These are phyloP conservation scores for Catunica adiposa DNA, from an alignment of 2,329 filamentous ascomycete genomes.

Conservation along the genomic window DNA sequence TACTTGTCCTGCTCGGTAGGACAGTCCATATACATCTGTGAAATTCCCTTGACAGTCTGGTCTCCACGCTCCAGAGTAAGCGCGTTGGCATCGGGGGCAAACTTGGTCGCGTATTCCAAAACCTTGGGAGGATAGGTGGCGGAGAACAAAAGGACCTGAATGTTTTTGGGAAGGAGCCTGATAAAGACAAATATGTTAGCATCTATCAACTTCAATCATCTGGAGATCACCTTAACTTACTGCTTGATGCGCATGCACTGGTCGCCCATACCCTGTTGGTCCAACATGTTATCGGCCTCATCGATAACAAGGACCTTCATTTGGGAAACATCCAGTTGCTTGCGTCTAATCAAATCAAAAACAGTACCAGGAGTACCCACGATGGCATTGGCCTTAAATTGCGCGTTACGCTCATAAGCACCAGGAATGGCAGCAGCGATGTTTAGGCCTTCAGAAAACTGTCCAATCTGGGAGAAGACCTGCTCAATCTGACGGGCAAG, in stretches of 20 bases:
- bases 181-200: background rate
- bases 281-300: slow-evolving; percentile 97
- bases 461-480: slow-evolving; percentile 69
- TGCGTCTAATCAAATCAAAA: slow-evolving; percentile 66
- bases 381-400: slow-evolving; percentile 60
- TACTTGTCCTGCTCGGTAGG: slow-evolving; percentile 71
- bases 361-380: slow-evolving; percentile 91
- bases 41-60: slow-evolving; percentile 90
- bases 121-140: slow-evolving; percentile 84
- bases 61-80: slow-evolving; percentile 81
- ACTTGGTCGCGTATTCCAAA: slow-evolving; percentile 64
- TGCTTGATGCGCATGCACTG: slow-evolving; percentile 82
- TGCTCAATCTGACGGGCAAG: slow-evolving; percentile 85
- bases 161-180: slow-evolving; percentile 40
- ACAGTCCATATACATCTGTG: slow-evolving; percentile 95
- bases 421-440: slow-evolving; percentile 76
- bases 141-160: slow-evolving; percentile 91
- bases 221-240: slow-evolving; percentile 34
- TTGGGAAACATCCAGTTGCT: slow-evolving; percentile 52
- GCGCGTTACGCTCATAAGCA: slow-evolving; percentile 48
- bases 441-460: slow-evolving; percentile 59
- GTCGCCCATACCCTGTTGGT: slow-evolving; percentile 85
- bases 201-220: background rate
- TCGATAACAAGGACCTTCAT: slow-evolving; percentile 80
- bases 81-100: slow-evolving; percentile 71